Evolutionary conservation across 129 eudicot species (phyloP).

Genomic region (Saposhnikovia divaricata): DNA sequence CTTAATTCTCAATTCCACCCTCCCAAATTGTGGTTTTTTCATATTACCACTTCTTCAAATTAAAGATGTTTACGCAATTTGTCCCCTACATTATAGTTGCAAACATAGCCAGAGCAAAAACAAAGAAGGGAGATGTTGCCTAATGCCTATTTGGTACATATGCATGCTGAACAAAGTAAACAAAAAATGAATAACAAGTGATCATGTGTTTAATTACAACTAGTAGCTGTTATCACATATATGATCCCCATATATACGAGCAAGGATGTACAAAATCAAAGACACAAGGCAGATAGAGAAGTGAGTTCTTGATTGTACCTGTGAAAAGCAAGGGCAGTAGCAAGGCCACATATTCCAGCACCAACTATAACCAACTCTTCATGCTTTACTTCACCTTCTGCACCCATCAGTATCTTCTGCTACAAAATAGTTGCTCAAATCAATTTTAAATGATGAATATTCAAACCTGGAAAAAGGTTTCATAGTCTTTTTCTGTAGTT

Average conservation of each 20-base stretch:
- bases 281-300: neutral
- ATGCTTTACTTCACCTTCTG: neutral
- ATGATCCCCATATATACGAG: no score
- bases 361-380: slow-evolving; percentile 20
- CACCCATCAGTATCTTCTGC: neutral
- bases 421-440: neutral
- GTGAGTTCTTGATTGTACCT: slow-evolving; percentile 2
- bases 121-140: no score
- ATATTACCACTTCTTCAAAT: no score
- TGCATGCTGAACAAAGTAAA: no score
- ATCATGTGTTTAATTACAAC: neutral
- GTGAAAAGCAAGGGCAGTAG: slow-evolving; percentile 28
- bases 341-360: slow-evolving; percentile 26
- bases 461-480: neutral
- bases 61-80: no score
- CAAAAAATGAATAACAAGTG: neutral
- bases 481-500: neutral
- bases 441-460: neutral
- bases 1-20: no score
- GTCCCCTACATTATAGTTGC: no score
- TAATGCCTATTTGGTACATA: no score
- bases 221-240: no score
- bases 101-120: no score
- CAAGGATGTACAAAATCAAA: neutral
- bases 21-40: no score